These are phyloP conservation scores for Parsonsia alboflavescens DNA, from an alignment of 257 asterid genomes.

Conservation along the genomic window DNA sequence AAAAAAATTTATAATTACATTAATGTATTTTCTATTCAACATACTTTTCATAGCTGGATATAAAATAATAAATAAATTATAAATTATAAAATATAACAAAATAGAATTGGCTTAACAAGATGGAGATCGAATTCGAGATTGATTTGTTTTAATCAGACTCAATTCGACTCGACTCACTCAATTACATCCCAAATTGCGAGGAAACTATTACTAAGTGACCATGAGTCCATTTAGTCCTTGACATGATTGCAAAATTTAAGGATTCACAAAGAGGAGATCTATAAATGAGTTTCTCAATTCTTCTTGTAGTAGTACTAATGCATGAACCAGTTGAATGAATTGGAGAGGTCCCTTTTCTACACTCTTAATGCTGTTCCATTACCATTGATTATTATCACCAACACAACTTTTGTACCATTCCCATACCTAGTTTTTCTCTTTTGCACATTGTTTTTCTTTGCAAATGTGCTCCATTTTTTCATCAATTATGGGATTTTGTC, in stretches of 20 bases:
- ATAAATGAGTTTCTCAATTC: conserved; percentile 7
- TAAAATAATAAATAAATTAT: too few species aligned
- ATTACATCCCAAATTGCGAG: too few species aligned
- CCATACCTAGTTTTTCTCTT: background rate
- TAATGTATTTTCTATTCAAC: too few species aligned
- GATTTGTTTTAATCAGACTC: too few species aligned
- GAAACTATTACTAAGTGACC: too few species aligned
- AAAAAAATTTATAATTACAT: too few species aligned
- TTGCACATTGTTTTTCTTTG: conserved; percentile 3
- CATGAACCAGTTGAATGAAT: background rate
- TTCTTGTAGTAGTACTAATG: background rate
- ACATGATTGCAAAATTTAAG: conserved; percentile 10
- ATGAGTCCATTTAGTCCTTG: background rate
- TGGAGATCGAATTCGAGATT: too few species aligned
- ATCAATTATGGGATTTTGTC: background rate
- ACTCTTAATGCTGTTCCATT: background rate
- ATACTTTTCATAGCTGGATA: too few species aligned
- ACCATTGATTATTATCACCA: conserved; percentile 17
- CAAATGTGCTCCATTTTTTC: background rate
- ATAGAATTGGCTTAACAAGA: too few species aligned
- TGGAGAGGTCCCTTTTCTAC: conserved; percentile 10
- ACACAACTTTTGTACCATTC: background rate
- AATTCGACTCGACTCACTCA: too few species aligned
- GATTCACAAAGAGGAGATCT: conserved; percentile 3
- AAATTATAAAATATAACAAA: too few species aligned